phyloP scores from a whole-genome alignment of 2,329 filamentous ascomycete genomes.

The Pyrenochaeta sp. region DNA sequence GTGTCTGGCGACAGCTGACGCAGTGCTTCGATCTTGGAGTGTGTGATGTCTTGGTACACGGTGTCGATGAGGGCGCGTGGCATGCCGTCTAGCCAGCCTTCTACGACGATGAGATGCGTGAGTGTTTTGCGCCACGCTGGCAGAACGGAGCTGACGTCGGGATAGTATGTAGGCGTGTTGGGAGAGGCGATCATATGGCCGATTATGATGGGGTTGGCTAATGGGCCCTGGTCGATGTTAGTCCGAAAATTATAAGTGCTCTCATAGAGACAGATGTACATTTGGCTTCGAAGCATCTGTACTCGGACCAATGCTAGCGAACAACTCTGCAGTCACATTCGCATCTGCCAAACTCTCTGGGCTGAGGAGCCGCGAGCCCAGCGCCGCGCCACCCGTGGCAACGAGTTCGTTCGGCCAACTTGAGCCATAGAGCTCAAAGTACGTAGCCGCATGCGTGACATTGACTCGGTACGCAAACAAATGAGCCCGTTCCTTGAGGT shows the following conservation, averaged over 20 bases:
- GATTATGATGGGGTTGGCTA: constrained; percentile 25
- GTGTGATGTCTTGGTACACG: constrained; percentile 27
- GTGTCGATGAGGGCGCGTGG: constrained; percentile 9
- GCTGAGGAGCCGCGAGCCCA: constrained; percentile 30
- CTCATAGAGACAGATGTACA: constrained; percentile 10
- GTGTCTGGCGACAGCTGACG: constrained; percentile 25
- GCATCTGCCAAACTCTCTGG: constrained; percentile 23
- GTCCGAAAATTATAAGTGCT: not conserved
- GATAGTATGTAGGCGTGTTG: constrained; percentile 21
- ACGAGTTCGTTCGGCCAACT: constrained; percentile 27
- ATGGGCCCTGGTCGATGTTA: constrained; percentile 13
- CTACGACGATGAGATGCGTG: constrained; percentile 23
- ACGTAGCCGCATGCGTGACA: constrained; percentile 18
- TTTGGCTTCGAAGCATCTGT: constrained; percentile 14
- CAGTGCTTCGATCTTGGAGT: constrained; percentile 22
- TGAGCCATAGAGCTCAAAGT: constrained; percentile 11
- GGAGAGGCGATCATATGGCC: constrained; percentile 32
- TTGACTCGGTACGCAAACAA: constrained; percentile 21
- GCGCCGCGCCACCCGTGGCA: constrained; percentile 25
- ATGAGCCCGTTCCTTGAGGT: constrained; percentile 11
- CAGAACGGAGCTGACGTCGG: constrained; percentile 21
- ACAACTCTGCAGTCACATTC: constrained; percentile 15
- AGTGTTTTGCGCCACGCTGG: constrained; percentile 37
- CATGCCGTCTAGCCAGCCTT: constrained; percentile 20
- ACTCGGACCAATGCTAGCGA: constrained; percentile 27